Percentiles rank a stretch among this genome's conserved stretches.
Conservation (phyloP, 768 basidiomycete genomes). For the Grammothele lineata region DNA sequence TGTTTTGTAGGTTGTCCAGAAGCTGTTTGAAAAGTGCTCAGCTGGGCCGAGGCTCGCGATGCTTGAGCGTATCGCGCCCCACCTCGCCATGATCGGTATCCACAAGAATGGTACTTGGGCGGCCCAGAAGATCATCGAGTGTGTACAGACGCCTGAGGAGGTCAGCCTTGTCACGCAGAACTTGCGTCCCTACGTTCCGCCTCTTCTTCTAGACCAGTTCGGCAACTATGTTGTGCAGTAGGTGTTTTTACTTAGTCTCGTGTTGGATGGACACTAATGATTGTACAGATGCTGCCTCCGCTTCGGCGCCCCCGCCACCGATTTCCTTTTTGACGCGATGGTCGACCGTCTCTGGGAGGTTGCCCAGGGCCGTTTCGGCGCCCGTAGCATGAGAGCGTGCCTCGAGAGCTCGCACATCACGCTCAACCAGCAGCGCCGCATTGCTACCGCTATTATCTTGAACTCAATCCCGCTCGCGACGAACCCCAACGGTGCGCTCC, state of each 20-base stretch:
- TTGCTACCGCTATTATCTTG: constrained; percentile 90
- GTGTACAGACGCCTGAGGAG: constrained; percentile 84
- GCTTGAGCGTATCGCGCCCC: constrained; percentile 90
- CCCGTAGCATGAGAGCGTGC: constrained; percentile 96
- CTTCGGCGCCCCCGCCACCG: constrained; percentile 84
- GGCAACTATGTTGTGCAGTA: constrained; percentile 93
- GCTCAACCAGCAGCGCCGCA: constrained; percentile 87
- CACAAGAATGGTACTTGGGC: constrained; percentile 99
- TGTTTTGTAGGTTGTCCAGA: constrained; percentile 78
- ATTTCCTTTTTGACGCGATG: constrained; percentile 98
- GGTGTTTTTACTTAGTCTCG: constrained; percentile 28
- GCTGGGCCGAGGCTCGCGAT: constrained; percentile 75
- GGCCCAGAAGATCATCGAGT: constrained; percentile 98
- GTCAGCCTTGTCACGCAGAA: constrained; percentile 80
- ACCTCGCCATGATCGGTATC: constrained; percentile 95
- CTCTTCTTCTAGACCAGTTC: constrained; percentile 90
- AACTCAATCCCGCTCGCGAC: constrained; percentile 98
- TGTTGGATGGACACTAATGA: constrained; percentile 2
- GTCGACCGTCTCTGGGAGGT: constrained; percentile 98
- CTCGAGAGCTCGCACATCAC: constrained; percentile 88
- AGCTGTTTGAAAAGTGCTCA: constrained; percentile 90
- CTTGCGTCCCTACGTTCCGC: constrained; percentile 86
- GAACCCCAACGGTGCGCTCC: constrained; percentile 93
- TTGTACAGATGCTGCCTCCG: constrained; percentile 74
- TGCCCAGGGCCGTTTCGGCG: constrained; percentile 96